Base-by-base conservation (phyloP, 192 early-diverging fungal species). In the Backusella mclennaniae region DNA sequence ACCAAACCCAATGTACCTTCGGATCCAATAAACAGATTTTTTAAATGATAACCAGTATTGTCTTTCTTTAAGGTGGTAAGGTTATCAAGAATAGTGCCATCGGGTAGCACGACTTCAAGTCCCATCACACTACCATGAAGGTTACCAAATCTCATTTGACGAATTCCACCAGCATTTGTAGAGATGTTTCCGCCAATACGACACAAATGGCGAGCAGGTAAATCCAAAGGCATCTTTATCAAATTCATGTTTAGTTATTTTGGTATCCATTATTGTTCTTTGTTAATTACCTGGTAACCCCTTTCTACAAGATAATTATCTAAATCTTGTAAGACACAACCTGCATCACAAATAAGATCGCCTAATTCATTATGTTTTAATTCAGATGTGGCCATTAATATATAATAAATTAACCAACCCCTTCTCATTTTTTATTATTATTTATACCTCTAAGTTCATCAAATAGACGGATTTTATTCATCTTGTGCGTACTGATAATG, bases 151-250 rank as follows among this genome's bases (percentile, higher is more conserved):
- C 97, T 91, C 76, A 99, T 83, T 31, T 94, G 87, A 67, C 96
- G 84, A 67, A 99, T 85, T 1, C 97, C 97, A 59, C 53, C 53
- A 1, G 98, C 98, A 82, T 99, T 99, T 4, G 97, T 97, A 14
- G 95, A 90, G 14, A 99, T 93, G 75, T 99, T 99, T 69, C 98
- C 98, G 53, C 98, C 98, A 70, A 99, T 95, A 66, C 97, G 96
- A 82, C 97, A 98, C 73, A 91, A 94, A 44, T 84, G 85, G 79
- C 94, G 94, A 4, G 94, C 93, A 33, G 91, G 93, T 44, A 95
- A 80, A 86, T 97, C 97, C 53, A 99, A 77, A n/a, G 98, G 98
- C 90, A 96, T 95, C 71, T 68, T 11, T 39, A 39, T 1, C 38
- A 39, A 39, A 66, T 14, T 3, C 2, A 15, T 69, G 6, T 19